Evolutionary conservation across 2,329 filamentous ascomycete genomes (phyloP).

Genomic region (Apiospora marii): DNA sequence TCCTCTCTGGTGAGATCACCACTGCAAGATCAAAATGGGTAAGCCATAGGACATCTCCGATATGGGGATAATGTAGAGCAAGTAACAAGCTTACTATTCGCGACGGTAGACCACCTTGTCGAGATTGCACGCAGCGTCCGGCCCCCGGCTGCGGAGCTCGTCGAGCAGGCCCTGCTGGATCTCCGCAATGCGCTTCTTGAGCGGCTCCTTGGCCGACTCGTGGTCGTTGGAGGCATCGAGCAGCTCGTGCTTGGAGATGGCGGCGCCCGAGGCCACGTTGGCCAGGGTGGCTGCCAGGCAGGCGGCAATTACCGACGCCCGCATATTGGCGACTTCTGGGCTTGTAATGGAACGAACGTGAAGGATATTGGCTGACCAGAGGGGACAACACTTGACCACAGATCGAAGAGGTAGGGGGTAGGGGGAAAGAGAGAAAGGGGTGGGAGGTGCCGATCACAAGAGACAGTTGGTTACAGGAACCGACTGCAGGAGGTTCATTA

Average conservation of each 20-base stretch:
- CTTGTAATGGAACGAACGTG: neutral
- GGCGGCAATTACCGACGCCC: neutral
- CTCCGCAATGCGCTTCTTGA: neutral
- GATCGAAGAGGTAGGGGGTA: neutral
- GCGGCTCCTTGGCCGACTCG: slow-evolving; percentile 2
- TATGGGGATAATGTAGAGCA: neutral
- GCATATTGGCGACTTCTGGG: neutral
- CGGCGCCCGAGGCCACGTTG: neutral
- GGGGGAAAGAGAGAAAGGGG: neutral
- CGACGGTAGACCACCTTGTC: slow-evolving; percentile 7
- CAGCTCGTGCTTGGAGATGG: neutral
- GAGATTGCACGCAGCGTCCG: neutral
- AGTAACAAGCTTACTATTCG: neutral
- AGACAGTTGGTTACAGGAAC: neutral
- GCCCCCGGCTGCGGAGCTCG: neutral
- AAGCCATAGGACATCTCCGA: neutral
- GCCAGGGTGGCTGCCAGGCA: slow-evolving; percentile 2
- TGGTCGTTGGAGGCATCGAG: neutral
- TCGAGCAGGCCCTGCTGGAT: neutral
- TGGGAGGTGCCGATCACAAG: neutral
- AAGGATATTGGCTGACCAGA: neutral
- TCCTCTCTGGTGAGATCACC: slow-evolving; percentile 26
- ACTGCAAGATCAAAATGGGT: neutral
- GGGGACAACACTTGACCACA: neutral
- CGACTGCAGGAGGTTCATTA: neutral